These are phyloP conservation scores for Calocera cornea DNA, from an alignment of 768 basidiomycete species.

Conservation along the genomic window DNA sequence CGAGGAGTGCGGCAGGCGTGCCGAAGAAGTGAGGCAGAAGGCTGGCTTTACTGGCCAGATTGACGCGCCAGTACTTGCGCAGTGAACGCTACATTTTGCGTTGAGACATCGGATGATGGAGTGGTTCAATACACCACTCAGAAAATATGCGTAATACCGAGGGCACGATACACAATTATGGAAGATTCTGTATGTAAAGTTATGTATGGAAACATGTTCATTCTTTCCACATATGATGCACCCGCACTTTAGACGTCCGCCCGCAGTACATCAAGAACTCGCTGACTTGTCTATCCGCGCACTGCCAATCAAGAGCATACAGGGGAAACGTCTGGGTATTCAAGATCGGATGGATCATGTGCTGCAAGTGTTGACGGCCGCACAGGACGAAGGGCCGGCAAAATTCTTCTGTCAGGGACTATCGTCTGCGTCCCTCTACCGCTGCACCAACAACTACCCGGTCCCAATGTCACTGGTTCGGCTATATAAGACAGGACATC, in stretches of 20 bases:
- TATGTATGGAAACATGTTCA: background rate
- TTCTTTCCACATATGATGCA: background rate
- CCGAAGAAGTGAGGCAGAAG: conserved; percentile 21
- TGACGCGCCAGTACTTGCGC: background rate
- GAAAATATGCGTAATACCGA: conserved; percentile 2
- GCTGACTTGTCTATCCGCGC: too few relatives aligned
- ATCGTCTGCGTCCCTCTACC: background rate
- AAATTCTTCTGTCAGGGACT: background rate
- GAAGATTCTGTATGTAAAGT: background rate
- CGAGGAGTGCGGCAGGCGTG: conserved; percentile 37
- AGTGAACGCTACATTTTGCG: background rate
- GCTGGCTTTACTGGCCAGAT: conserved; percentile 12
- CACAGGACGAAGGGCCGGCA: too few relatives aligned
- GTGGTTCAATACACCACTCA: background rate
- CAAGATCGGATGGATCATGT: too few relatives aligned
- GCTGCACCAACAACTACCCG: too few relatives aligned
- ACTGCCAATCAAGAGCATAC: too few relatives aligned
- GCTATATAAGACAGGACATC: too few relatives aligned
- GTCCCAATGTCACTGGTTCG: too few relatives aligned
- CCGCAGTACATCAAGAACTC: too few relatives aligned
- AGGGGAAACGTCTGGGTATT: too few relatives aligned
- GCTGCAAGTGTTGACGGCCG: too few relatives aligned
- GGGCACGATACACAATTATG: background rate
- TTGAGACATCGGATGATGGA: background rate
- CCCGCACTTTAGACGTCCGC: background rate